Percentiles rank a stretch among this genome's conserved stretches.
phyloP scores from a whole-genome alignment of 2,329 filamentous ascomycete genomes.

The Periconia digitata region DNA sequence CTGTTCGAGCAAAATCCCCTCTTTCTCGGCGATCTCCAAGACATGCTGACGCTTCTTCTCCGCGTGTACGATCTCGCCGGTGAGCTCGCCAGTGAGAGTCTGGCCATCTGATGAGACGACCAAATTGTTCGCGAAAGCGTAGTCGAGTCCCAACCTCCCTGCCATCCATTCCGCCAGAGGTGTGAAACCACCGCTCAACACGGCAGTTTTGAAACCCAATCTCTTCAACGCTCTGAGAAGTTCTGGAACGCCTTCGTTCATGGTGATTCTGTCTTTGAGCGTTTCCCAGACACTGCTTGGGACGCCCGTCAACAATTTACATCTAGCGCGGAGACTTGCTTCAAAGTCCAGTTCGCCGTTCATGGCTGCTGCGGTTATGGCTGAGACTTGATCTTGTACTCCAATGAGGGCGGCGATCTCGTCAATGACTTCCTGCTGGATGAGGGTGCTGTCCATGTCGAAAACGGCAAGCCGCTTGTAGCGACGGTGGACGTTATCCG shows the following conservation, averaged over 20 bases:
- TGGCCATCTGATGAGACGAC: constrained; percentile 57
- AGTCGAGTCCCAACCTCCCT: constrained; percentile 76
- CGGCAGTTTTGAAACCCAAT: constrained; percentile 83
- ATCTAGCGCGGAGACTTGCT: constrained; percentile 76
- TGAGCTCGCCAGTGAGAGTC: constrained; percentile 70
- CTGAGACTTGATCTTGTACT: constrained; percentile 77
- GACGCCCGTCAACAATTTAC: constrained; percentile 78
- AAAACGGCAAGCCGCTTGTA: constrained; percentile 90
- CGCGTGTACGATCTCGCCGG: constrained; percentile 72
- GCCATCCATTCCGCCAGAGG: constrained; percentile 88
- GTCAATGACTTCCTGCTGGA: constrained; percentile 97
- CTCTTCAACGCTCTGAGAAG: constrained; percentile 73
- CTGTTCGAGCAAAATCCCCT: constrained; percentile 66
- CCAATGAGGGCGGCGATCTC: constrained; percentile 85
- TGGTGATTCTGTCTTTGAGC: constrained; percentile 72
- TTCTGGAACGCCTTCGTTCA: constrained; percentile 78
- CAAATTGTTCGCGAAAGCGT: constrained; percentile 86
- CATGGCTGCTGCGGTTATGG: constrained; percentile 93
- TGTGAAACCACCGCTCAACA: constrained; percentile 89
- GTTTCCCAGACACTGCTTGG: constrained; percentile 76
- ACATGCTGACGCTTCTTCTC: constrained; percentile 74
- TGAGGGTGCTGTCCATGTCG: constrained; percentile 98
- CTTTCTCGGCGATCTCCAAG: constrained; percentile 67
- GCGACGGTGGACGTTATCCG: constrained; percentile 71
- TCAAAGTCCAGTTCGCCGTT: constrained; percentile 93